phyloP scores from a whole-genome alignment of 1,284 basidiomycete species.

The Naganishia sp. region DNA sequence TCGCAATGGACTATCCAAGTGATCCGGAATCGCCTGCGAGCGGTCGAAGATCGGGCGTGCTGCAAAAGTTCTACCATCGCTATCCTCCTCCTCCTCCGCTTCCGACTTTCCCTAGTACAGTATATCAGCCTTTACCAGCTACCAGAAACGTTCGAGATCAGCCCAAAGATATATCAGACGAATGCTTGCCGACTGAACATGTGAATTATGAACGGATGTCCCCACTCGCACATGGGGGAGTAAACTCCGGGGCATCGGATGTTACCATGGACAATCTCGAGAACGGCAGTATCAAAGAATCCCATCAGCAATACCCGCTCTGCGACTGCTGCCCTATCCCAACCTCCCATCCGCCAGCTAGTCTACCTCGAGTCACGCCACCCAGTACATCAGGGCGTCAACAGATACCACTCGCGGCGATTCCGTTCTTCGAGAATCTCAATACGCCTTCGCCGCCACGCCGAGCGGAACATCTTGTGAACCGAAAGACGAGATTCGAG shows the following conservation, averaged over 20 bases:
- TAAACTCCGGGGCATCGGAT: neutral
- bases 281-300: neutral
- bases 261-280: neutral
- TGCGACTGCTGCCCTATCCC: neutral
- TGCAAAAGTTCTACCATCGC: constrained; percentile 3
- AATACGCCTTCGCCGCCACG: constrained; percentile 20
- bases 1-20: neutral
- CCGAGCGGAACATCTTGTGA: constrained; percentile 16
- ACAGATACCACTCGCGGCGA: constrained; percentile 7
- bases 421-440: constrained; percentile 17
- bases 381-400: neutral
- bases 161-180: neutral
- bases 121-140: neutral
- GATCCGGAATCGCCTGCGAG: neutral
- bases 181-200: no score
- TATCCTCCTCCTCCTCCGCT: neutral
- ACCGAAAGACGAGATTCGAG: constrained; percentile 31
- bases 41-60: neutral
- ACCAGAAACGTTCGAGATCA: no score
- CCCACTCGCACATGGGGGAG: neutral
- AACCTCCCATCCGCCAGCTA: neutral
- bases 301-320: neutral
- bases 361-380: neutral
- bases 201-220: neutral
- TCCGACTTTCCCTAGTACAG: neutral